Conservation (phyloP, 169 alveolate genomes). For the Plasmodium relictum region DNA sequence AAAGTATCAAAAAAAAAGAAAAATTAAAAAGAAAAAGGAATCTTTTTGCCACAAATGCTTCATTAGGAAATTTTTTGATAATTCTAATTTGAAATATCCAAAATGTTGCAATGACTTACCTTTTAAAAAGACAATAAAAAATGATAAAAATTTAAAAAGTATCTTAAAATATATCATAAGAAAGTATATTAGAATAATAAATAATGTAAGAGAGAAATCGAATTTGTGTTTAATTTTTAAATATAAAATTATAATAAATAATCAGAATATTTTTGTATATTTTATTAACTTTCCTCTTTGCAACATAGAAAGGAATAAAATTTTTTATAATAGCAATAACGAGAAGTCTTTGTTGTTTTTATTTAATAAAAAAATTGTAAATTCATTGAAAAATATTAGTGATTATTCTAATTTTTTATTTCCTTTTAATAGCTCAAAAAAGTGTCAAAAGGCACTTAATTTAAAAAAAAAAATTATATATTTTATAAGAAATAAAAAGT, state of each 20-base stretch:
- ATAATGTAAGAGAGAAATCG: constrained; percentile 10
- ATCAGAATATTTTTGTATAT: constrained; percentile 4
- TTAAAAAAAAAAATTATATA: constrained; percentile 58
- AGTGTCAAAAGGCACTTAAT: constrained; percentile 32
- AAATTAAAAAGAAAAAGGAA: neutral
- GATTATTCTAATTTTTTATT: constrained; percentile 64
- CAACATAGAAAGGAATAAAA: constrained; percentile 27
- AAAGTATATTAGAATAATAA: constrained; percentile 14
- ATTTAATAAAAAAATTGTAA: constrained; percentile 57
- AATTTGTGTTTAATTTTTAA: constrained; percentile 61
- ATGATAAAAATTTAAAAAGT: constrained; percentile 9
- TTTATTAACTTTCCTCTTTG: constrained; percentile 67
- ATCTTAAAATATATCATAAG: constrained; percentile 28
- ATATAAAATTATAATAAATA: constrained; percentile 21
- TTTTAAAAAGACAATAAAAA: constrained; percentile 25
- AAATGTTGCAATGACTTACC: constrained; percentile 55
- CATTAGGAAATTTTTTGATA: constrained; percentile 46
- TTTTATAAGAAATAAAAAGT: constrained; percentile 20
- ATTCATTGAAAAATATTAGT: constrained; percentile 27
- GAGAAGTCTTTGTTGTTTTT: constrained; percentile 58
- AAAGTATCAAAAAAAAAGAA: constrained; percentile 8
- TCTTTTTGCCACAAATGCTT: constrained; percentile 55
- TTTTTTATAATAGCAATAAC: constrained; percentile 45
- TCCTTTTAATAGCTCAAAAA: constrained; percentile 52
- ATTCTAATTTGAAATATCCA: constrained; percentile 8